phyloP scores from a whole-genome alignment of 2,329 filamentous ascomycete species.

The Neophaeococcomyces aloes region DNA sequence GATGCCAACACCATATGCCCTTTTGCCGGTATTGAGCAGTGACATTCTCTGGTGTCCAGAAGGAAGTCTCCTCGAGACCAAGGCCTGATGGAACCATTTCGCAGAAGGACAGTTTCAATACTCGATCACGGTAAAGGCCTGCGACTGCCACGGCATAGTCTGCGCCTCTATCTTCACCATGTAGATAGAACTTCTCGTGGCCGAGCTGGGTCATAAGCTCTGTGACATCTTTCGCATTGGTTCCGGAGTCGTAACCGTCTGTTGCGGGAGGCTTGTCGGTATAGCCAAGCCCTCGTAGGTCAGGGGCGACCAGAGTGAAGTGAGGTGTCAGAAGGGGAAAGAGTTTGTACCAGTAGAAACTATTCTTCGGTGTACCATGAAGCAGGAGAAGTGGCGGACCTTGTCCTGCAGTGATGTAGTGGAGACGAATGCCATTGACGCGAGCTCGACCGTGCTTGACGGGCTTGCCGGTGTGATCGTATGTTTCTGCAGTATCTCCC shows the following conservation, averaged over 20 bases:
- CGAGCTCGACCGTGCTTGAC: constrained; percentile 2
- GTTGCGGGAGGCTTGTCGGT: constrained; percentile 37
- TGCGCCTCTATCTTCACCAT: constrained; percentile 49
- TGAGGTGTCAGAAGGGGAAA: constrained; percentile 29
- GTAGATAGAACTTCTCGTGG: constrained; percentile 37
- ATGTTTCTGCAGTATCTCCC: constrained; percentile 2
- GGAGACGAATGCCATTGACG: constrained; percentile 31
- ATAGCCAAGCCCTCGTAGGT: constrained; percentile 43
- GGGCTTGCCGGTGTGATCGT: constrained; percentile 4
- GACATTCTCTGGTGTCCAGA: constrained; percentile 7
- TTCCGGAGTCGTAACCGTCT: constrained; percentile 28
- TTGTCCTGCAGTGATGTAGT: constrained; percentile 31
- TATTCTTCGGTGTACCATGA: constrained; percentile 45
- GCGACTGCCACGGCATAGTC: constrained; percentile 46
- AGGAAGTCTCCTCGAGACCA: constrained; percentile 24
- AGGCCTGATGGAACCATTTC: constrained; percentile 44
- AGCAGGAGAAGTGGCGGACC: constrained; percentile 38
- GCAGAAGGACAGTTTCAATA: constrained; percentile 37
- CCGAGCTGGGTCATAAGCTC: constrained; percentile 38
- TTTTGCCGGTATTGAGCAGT: constrained; percentile 40
- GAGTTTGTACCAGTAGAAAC: constrained; percentile 44
- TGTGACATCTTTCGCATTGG: constrained; percentile 41
- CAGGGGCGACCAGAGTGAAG: constrained; percentile 38
- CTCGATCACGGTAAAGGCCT: constrained; percentile 36
- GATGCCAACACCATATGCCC: constrained; percentile 39